Evolutionary conservation across 768 basidiomycete species (phyloP).

Genomic region (Rhizopogon vulgaris): DNA sequence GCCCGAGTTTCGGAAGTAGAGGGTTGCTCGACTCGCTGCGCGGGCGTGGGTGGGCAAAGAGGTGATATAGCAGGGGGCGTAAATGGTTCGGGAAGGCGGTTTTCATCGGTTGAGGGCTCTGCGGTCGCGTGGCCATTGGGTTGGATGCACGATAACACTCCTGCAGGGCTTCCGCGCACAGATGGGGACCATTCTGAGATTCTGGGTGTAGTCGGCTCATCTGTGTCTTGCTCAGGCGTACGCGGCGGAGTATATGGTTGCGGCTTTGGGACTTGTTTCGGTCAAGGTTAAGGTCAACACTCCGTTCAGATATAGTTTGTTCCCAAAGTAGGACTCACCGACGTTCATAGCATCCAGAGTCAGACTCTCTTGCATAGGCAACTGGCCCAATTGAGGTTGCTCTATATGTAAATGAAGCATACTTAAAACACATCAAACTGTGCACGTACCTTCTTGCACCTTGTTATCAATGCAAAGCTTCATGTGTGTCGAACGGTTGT

Average conservation of each 20-base stretch:
- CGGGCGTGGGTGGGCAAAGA: conserved; percentile 22
- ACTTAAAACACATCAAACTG: background rate
- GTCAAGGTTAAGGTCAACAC: background rate
- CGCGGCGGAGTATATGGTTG: conserved; percentile 1
- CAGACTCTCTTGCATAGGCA: conserved; percentile 1
- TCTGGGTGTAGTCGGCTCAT: conserved; percentile 19
- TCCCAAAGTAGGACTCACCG: background rate
- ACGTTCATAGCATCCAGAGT: background rate
- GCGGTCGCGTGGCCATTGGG: background rate
- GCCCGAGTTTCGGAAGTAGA: background rate
- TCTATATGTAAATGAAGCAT: background rate
- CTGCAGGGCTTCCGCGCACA: conserved; percentile 12
- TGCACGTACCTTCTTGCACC: background rate
- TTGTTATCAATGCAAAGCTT: background rate
- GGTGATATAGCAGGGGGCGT: conserved; percentile 8
- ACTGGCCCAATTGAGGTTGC: background rate
- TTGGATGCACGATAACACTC: background rate
- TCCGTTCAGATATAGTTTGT: background rate
- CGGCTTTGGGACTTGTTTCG: background rate
- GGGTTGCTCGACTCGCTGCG: conserved; percentile 16
- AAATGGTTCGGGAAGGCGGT: background rate
- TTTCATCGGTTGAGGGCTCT: conserved; percentile 11
- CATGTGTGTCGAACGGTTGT: no score
- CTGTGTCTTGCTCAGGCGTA: conserved; percentile 3
- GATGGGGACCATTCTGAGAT: conserved; percentile 24